Evolutionary conservation across 2,329 filamentous ascomycete species (phyloP).

Genomic region (Clarireedia sp.): DNA sequence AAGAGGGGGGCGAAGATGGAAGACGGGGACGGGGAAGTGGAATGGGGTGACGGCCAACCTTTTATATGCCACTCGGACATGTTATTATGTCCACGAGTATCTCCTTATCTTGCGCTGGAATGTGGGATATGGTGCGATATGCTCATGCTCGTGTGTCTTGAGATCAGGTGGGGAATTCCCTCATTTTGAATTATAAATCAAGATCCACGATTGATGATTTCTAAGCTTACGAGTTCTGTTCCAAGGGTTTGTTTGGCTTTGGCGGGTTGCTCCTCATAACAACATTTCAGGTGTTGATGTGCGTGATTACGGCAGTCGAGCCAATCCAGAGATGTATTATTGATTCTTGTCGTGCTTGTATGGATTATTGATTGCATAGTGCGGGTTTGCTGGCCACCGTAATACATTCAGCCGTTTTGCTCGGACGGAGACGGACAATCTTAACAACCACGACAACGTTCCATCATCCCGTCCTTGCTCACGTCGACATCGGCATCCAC

Average conservation of each 20-base stretch:
- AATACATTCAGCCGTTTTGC: too few relatives aligned
- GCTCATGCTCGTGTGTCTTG: background rate
- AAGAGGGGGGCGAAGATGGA: background rate
- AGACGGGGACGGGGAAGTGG: too few relatives aligned
- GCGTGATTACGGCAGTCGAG: background rate
- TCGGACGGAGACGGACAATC: too few relatives aligned
- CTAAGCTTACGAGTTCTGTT: background rate
- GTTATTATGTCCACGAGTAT: background rate
- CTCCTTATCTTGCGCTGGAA: background rate
- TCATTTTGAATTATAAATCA: slow-evolving; percentile 1
- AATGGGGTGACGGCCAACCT: background rate
- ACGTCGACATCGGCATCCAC: too few relatives aligned
- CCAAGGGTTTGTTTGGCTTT: background rate
- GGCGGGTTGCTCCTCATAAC: background rate
- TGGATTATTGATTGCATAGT: too few relatives aligned
- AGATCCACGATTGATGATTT: background rate
- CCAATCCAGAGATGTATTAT: background rate
- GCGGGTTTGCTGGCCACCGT: too few relatives aligned
- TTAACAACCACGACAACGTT: too few relatives aligned
- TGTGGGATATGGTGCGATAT: background rate
- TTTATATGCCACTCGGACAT: slow-evolving; percentile 12
- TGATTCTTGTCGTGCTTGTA: too few relatives aligned
- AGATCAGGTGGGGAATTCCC: slow-evolving; percentile 2
- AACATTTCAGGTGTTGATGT: background rate
- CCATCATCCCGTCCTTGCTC: too few relatives aligned